A percentile compares a stretch with the other conserved stretches of the same genome.
Conservation (phyloP, 148 eudicot species). For the Heliamphora exappendiculata region DNA sequence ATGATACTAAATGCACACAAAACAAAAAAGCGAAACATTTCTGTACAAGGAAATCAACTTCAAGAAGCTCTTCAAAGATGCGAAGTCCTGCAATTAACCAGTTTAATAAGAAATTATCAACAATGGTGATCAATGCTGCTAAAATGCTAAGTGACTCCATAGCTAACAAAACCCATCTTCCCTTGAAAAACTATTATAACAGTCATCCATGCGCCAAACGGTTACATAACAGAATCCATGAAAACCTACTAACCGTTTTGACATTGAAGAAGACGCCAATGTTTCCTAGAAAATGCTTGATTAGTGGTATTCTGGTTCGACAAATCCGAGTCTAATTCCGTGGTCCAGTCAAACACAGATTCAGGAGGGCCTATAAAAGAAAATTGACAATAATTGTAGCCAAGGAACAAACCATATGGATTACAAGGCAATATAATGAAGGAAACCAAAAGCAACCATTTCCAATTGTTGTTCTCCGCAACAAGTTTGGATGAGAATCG, state of each 20-base stretch:
- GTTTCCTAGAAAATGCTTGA: constrained; percentile 85
- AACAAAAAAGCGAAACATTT: constrained; percentile 4
- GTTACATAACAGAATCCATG: constrained; percentile 2
- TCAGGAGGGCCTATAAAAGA: constrained; percentile 78
- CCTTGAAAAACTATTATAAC: background rate
- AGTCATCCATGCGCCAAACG: background rate
- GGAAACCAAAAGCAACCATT: constrained; percentile 42
- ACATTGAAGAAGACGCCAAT: constrained; percentile 99
- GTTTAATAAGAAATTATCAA: background rate
- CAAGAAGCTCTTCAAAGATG: constrained; percentile 94
- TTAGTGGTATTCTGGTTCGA: constrained; percentile 59
- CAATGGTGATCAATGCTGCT: background rate
- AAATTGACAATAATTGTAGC: background rate
- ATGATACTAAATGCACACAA: background rate
- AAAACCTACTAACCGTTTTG: constrained; percentile 64
- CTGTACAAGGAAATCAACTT: constrained; percentile 93
- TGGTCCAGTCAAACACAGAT: constrained; percentile 88
- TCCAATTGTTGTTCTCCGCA: constrained; percentile 92
- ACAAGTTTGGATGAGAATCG: constrained; percentile 39
- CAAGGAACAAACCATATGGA: background rate
- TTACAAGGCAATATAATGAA: background rate
- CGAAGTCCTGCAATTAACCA: constrained; percentile 72
- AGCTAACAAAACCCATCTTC: background rate
- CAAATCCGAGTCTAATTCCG: constrained; percentile 66
- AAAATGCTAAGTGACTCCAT: background rate